Percentiles rank a stretch among this genome's conserved stretches.
These are phyloP conservation scores for Candida morakotiae DNA, from an alignment of 805 yeast species.

Conservation along the genomic window DNA sequence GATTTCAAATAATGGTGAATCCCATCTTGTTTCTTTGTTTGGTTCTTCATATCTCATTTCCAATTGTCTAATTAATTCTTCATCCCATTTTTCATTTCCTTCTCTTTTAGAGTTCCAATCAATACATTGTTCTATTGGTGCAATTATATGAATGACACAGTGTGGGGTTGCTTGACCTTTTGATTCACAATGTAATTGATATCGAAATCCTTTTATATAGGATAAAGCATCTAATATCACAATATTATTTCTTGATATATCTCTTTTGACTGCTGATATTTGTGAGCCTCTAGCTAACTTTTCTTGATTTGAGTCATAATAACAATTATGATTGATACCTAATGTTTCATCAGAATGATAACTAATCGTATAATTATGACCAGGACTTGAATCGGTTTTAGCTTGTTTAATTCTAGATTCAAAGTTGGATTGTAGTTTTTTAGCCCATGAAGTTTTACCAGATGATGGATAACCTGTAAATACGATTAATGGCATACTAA, in stretches of 20 bases:
- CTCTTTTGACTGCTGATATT: constrained; percentile 84
- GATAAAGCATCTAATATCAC: constrained; percentile 84
- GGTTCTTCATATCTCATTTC: constrained; percentile 93
- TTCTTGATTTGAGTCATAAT: constrained; percentile 70
- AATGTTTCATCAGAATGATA: constrained; percentile 75
- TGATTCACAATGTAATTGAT: constrained; percentile 92
- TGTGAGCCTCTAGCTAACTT: constrained; percentile 80
- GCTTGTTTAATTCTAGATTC: constrained; percentile 40
- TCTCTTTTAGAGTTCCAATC: constrained; percentile 51
- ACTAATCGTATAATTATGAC: constrained; percentile 55
- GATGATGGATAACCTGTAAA: constrained; percentile 83
- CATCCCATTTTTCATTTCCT: constrained; percentile 54
- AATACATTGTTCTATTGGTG: constrained; percentile 57
- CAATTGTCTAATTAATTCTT: constrained; percentile 59
- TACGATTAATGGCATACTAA: constrained; percentile 74
- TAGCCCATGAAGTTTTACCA: constrained; percentile 79
- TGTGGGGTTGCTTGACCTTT: constrained; percentile 78
- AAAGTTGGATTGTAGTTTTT: constrained; percentile 46
- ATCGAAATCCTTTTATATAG: constrained; percentile 92
- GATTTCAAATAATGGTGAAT: constrained; percentile 79
- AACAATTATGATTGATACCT: constrained; percentile 65
- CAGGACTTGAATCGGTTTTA: constrained; percentile 37
- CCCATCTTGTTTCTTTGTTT: constrained; percentile 83
- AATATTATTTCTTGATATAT: constrained; percentile 59
- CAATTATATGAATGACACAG: constrained; percentile 75